These are phyloP conservation scores for Mucor saturninus DNA, from an alignment of 371 early-diverging fungal genomes.

Conservation along the genomic window DNA sequence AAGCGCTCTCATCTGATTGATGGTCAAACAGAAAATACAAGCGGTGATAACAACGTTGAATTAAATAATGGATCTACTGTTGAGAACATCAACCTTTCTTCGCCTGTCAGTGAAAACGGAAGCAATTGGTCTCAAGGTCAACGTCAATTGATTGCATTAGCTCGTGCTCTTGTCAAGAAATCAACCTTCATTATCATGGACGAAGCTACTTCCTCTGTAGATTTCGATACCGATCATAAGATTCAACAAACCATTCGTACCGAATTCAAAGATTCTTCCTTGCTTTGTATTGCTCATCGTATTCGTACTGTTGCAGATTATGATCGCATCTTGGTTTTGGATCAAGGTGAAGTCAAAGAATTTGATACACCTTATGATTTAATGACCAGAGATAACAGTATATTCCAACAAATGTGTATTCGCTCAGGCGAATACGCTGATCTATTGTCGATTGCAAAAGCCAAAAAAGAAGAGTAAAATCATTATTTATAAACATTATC, in stretches of 20 bases:
- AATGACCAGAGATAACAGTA: constrained; percentile 55
- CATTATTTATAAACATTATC: neutral
- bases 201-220: constrained; percentile 85
- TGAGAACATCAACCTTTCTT: constrained; percentile 60
- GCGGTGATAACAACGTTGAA: constrained; percentile 10
- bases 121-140: constrained; percentile 88
- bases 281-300: constrained; percentile 82
- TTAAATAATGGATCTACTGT: neutral
- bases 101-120: constrained; percentile 73
- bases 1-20: constrained; percentile 67
- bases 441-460: constrained; percentile 42
- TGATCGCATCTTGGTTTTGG: constrained; percentile 84
- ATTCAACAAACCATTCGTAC: constrained; percentile 83
- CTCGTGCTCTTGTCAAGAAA: constrained; percentile 81
- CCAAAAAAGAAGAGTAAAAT: constrained; percentile 21
- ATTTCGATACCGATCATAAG: constrained; percentile 74
- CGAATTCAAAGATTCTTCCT: constrained; percentile 68
- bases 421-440: constrained; percentile 68
- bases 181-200: constrained; percentile 83
- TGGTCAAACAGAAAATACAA: constrained; percentile 32
- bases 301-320: constrained; percentile 91
- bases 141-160: constrained; percentile 85
- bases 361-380: constrained; percentile 69
- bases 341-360: constrained; percentile 81
- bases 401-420: constrained; percentile 71